Conservation (phyloP, 163 green algal genomes). For the Scenedesmus sp. region DNA sequence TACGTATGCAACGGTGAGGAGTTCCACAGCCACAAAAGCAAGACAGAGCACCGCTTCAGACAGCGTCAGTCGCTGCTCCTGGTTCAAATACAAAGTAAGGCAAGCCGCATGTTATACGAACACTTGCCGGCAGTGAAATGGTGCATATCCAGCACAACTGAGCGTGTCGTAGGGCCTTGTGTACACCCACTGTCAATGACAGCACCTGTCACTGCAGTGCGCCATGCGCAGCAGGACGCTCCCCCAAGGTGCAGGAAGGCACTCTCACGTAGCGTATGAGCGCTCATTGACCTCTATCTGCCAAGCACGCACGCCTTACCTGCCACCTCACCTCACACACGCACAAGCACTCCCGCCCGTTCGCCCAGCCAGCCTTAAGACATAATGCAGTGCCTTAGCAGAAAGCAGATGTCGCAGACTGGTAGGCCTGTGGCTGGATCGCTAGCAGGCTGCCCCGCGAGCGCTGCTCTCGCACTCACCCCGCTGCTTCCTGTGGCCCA, state of each 20-base stretch:
- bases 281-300: neutral
- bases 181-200: neutral
- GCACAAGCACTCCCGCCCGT: slow-evolving; percentile 10
- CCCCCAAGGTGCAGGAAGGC: neutral
- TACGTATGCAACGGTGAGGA: neutral
- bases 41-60: neutral
- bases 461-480: neutral
- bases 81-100: too few relatives aligned
- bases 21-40: neutral
- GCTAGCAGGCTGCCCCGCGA: neutral
- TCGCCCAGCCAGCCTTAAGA: neutral
- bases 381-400: slow-evolving; percentile 11
- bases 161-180: neutral
- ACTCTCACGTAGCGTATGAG: neutral
- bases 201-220: slow-evolving; percentile 6
- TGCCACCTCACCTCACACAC: slow-evolving; percentile 3
- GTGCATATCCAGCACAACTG: neutral
- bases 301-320: neutral
- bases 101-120: too few relatives aligned
- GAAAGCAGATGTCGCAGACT: neutral
- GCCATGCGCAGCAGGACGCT: neutral
- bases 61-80: neutral
- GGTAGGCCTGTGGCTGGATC: neutral
- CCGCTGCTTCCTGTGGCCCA: slow-evolving; percentile 8
- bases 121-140: neutral